Percentiles rank a stretch among this genome's conserved stretches.
Conservation (phyloP, 163 green algal genomes). For the Coccomyxa subellipsoidea region DNA sequence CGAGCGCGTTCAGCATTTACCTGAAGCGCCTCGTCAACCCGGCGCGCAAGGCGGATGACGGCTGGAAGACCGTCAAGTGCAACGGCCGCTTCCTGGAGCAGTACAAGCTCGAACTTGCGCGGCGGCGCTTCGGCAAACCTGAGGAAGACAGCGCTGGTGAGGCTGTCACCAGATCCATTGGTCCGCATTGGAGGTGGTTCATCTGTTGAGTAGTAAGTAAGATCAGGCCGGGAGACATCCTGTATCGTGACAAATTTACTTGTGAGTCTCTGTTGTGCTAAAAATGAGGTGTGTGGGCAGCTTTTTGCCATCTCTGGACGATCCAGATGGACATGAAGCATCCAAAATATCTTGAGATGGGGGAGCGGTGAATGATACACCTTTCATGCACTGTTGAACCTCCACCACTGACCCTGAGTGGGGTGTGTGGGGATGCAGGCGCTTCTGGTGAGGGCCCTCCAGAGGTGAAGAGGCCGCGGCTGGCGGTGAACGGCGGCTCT, state of each 20-base stretch:
- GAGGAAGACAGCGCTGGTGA: neutral
- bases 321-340: too few relatives aligned
- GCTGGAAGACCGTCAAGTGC: constrained; percentile 86
- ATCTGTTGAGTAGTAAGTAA: too few relatives aligned
- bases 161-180: neutral
- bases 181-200: neutral
- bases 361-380: too few relatives aligned
- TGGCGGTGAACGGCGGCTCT: neutral
- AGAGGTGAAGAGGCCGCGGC: neutral
- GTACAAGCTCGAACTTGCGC: constrained; percentile 47
- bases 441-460: neutral
- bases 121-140: constrained; percentile 15
- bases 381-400: too few relatives aligned
- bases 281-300: too few relatives aligned
- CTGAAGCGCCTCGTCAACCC: constrained; percentile 83
- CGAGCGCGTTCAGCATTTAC: constrained; percentile 78
- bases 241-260: too few relatives aligned
- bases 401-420: too few relatives aligned
- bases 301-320: too few relatives aligned
- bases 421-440: neutral
- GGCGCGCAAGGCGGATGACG: constrained; percentile 80
- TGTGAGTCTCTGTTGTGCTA: too few relatives aligned
- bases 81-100: constrained; percentile 57
- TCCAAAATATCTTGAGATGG: too few relatives aligned
- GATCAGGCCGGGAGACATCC: too few relatives aligned